A percentile compares a stretch with the other conserved stretches of the same genome.
phyloP scores from a whole-genome alignment of 1,139 yeast species.

The Hansenula lynferdii region DNA sequence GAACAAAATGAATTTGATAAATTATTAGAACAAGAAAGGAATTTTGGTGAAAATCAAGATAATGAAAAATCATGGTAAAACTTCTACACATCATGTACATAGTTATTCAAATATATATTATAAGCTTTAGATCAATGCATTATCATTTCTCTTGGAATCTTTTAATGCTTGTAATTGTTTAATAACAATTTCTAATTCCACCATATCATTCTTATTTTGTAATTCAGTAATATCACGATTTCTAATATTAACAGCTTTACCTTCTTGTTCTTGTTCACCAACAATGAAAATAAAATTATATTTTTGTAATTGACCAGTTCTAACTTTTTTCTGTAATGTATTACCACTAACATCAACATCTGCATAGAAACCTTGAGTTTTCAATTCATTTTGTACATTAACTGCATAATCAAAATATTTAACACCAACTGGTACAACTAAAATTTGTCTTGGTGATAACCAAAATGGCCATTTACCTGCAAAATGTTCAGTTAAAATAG shows the following conservation, averaged over 20 bases:
- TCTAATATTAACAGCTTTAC: constrained; percentile 81
- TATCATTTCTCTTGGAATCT: constrained; percentile 66
- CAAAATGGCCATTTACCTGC: constrained; percentile 99
- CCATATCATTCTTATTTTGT: constrained; percentile 87
- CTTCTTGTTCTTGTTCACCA: constrained; percentile 86
- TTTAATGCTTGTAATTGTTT: constrained; percentile 59
- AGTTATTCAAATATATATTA: neutral
- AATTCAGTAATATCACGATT: constrained; percentile 84
- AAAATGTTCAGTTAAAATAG: constrained; percentile 92
- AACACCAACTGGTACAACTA: constrained; percentile 94
- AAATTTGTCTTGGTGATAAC: constrained; percentile 95
- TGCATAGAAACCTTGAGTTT: constrained; percentile 70
- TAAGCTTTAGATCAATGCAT: constrained; percentile 26
- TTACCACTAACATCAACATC: constrained; percentile 92
- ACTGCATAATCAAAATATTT: constrained; percentile 88
- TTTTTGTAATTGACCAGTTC: constrained; percentile 89
- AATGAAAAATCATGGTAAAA: constrained; percentile 14
- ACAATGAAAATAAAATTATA: constrained; percentile 94
- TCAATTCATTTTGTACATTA: constrained; percentile 64
- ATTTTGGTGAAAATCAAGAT: constrained; percentile 8
- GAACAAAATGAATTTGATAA: constrained; percentile 18
- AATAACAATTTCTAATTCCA: constrained; percentile 64
- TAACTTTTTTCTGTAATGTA: constrained; percentile 93
- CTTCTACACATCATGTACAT: neutral
- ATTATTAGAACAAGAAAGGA: constrained; percentile 20